Evolutionary conservation across 2,329 filamentous ascomycete genomes (phyloP), one percentile per base, ranked within the genome.

Genomic region (Colletotrichum horii): DNA sequence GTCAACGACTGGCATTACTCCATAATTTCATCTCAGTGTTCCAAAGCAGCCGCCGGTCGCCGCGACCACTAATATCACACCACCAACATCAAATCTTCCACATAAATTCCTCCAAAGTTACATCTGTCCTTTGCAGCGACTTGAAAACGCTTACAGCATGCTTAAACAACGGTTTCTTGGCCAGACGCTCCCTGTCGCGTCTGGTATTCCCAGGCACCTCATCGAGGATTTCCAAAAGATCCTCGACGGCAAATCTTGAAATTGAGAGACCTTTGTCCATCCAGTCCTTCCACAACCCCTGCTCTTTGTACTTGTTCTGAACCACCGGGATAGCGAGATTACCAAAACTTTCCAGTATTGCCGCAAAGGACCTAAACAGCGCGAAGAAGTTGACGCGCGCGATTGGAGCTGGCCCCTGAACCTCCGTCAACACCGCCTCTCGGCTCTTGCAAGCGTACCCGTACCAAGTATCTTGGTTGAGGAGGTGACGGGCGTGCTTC

Each of bases 81-180:
- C 32, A 34, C 8, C 38, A n/a, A 48, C 38, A n/a, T 48, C 38
- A 48, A 48, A 48, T 48, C 0, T 48, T 48, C 38, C 38, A 48
- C 38, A 48, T 4, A n/a, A 48, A 48, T 0, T 48, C 38, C 19
- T n/a, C 0, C 38, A 48, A 48, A 48, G 38, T n/a, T 48, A 0
- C 38, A 48, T 48, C 38, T 48, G 38, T 0, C 38, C 0, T 48
- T 12, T 48, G 0, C 0, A 48, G 12, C 0, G 38, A 0, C 19
- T 48, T n/a, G 2, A 48, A 48, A 48, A 48, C 38, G 0, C 38
- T 48, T 19, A 48, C 38, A n/a, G 38, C 38, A n/a, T 48, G 19
- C 0, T 0, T 0, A 48, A 48, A 48, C 0, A 48, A n/a, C 5
- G 38, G 38, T 6, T 48, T 0, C 38, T 6, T 0, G 0, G 38